phyloP scores from a whole-genome alignment of 2,329 filamentous ascomycete species.

The Fusarium transvaalense region DNA sequence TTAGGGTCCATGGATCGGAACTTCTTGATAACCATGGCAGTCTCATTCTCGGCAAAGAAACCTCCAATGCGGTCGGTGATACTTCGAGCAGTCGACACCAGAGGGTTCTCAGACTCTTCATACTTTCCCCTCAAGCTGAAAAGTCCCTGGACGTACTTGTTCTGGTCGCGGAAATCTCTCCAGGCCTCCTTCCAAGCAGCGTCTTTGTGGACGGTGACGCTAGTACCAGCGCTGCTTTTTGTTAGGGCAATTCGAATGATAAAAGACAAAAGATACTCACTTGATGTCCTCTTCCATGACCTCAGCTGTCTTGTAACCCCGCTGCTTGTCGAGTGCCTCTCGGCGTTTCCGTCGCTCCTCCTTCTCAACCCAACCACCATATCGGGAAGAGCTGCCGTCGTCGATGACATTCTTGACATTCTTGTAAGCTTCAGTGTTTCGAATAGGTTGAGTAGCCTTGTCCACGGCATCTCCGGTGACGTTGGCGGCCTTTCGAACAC shows the following conservation, averaged over 20 bases:
- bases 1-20: constrained; percentile 95
- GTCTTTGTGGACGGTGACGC: constrained; percentile 96
- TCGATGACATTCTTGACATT: constrained; percentile 96
- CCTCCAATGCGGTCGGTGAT: constrained; percentile 94
- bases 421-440: constrained; percentile 95
- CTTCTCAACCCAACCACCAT: constrained; percentile 97
- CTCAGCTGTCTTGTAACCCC: constrained; percentile 62
- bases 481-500: constrained; percentile 85
- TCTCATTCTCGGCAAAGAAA: constrained; percentile 99
- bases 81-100: constrained; percentile 91
- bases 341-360: constrained; percentile 88
- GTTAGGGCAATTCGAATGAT: constrained; percentile 47
- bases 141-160: constrained; percentile 86
- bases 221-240: constrained; percentile 82
- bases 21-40: constrained; percentile 96
- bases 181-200: constrained; percentile 98
- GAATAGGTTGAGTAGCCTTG: constrained; percentile 93
- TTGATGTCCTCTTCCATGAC: constrained; percentile 85
- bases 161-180: constrained; percentile 93
- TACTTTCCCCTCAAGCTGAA: constrained; percentile 90
- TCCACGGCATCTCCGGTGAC: constrained; percentile 89
- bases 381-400: constrained; percentile 94
- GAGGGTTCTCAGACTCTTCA: constrained; percentile 96
- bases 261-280: constrained; percentile 68
- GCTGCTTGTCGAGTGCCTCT: constrained; percentile 77